Evolutionary conservation across 2,329 filamentous ascomycete species (phyloP), one percentile per base, ranked within the genome.

Genomic region (Sporothrix brunneoviolacea): DNA sequence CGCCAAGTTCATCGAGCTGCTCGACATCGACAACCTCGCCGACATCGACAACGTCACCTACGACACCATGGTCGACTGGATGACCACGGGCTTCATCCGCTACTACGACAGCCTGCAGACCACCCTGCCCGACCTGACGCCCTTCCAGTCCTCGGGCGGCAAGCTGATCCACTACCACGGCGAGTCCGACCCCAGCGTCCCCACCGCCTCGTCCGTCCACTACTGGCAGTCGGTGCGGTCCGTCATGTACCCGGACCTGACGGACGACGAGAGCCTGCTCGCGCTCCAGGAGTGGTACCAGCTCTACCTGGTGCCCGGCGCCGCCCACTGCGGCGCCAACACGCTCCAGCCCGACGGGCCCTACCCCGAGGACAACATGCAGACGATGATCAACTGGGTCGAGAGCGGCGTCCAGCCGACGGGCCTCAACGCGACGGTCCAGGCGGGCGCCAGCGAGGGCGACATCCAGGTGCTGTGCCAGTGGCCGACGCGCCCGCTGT

Each of bases 151-250:
- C 1, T 58, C 64, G 0, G 75, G 75, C 22, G 72, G 71, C 24
- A 79, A 79, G 58, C 57, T 79, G 8, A 63, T 79, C 3, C 72
- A 75, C 55, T 74, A 69, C 62, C 76, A 79, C 60, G 75, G 75
- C 45, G 74, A 78, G 60, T 68, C 70, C 1, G 76, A 78, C 58
- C 61, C 64, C 12, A 65, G 63, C 9, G 66, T 80, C 49, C 74
- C 75, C 6, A 59, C 75, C 2, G 73, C 63, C 3, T 73, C 70
- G 0, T 76, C 73, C 0, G 68, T 75, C 3, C 37, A 49, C 15
- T 58, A 59, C 48, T 50, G 51, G 13, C 67, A 80, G 46, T 69
- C 73, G 8, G 77, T 80, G 13, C 69, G 74, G 18, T 58, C 58
- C 7, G 64, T 68, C 58, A 77, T 79, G 74, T 55, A 57, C 48